Evolutionary conservation across 768 basidiomycete genomes (phyloP), one percentile per base, ranked within the genome.

Genomic region (Tulasnella sp.): DNA sequence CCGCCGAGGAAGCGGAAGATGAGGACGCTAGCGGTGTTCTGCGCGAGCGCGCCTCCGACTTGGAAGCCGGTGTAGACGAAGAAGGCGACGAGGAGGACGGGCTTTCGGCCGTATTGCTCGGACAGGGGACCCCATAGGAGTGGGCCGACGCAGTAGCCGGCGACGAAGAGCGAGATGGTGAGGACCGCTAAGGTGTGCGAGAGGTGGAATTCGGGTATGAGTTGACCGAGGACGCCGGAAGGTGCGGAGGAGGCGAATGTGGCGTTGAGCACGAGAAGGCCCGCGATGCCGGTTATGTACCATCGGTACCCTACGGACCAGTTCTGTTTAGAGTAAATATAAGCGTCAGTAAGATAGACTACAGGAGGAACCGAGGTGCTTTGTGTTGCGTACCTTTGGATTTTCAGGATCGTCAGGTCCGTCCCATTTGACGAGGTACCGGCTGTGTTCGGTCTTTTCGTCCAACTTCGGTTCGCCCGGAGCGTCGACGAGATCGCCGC

Each of bases 31-130:
- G 82, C 84, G 1, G 83, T 83, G 79, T 85, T 85, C 57, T 79
- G 80, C 16, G 84, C 82, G 0, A 86, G 81, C 11, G 85, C 85
- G 72, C 83, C 83, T 5, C 83, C 85, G 75, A 86, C 35, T 72
- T 81, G 79, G 77, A 80, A 80, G 39, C 74, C 20, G 35, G 77
- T 76, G 80, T 84, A 84, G 73, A 82, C 61, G 79, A 83, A 79
- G 79, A 85, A 84, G 20, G 83, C 79, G 78, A 84, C 44, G 80
- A 86, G 80, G 77, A 86, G 85, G 78, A 86, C 79, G 35, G 82
- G 82, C 46, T 83, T 81, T 2, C 86, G 83, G 1, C 86, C 86
- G 79, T 82, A 84, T 0, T 83, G 78, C 78, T 86, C 85, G 32
- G 79, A 82, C 6, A 82, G 75, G 1, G 82, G 82, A 0, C 82